Evolutionary conservation across 2,329 filamentous ascomycete genomes (phyloP).

Genomic region (Trichoderma polysporum): DNA sequence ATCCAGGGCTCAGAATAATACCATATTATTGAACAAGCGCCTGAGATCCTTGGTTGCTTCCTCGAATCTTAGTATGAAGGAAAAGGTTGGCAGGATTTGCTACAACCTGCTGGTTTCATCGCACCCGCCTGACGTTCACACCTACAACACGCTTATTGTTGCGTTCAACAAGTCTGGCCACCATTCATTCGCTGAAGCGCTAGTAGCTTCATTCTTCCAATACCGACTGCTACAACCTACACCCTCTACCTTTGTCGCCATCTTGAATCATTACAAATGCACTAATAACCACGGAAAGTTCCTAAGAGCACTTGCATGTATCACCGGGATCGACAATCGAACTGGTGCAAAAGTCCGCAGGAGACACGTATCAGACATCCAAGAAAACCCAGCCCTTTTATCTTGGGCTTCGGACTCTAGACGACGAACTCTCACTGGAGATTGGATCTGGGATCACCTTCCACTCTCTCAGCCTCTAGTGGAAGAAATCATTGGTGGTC

Average conservation of each 20-base stretch:
- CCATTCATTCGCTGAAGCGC: constrained; percentile 50
- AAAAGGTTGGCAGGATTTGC: constrained; percentile 47
- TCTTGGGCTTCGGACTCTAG: constrained; percentile 34
- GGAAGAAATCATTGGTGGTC: constrained; percentile 47
- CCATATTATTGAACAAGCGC: constrained; percentile 31
- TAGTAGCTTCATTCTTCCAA: constrained; percentile 52
- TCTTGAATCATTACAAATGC: constrained; percentile 51
- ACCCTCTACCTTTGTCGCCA: constrained; percentile 47
- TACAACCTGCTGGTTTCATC: constrained; percentile 66
- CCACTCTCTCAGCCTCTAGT: constrained; percentile 41
- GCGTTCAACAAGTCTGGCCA: constrained; percentile 57
- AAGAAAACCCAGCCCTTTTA: constrained; percentile 25
- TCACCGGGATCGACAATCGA: constrained; percentile 44
- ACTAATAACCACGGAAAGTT: constrained; percentile 44
- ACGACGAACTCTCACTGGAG: constrained; percentile 30
- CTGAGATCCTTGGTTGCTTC: constrained; percentile 33
- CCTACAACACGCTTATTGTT: constrained; percentile 69
- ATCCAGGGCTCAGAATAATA: constrained; percentile 28
- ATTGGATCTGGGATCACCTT: constrained; percentile 43
- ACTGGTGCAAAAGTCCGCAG: constrained; percentile 42
- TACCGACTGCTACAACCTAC: constrained; percentile 47
- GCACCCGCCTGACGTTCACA: constrained; percentile 63
- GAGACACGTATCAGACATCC: constrained; percentile 35
- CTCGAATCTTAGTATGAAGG: constrained; percentile 30
- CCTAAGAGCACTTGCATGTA: constrained; percentile 44